A percentile compares a stretch with the other conserved stretches of the same genome.
Evolutionary conservation across 2,329 filamentous ascomycete genomes (phyloP).

Genomic region (Trichoderma aggressivum): DNA sequence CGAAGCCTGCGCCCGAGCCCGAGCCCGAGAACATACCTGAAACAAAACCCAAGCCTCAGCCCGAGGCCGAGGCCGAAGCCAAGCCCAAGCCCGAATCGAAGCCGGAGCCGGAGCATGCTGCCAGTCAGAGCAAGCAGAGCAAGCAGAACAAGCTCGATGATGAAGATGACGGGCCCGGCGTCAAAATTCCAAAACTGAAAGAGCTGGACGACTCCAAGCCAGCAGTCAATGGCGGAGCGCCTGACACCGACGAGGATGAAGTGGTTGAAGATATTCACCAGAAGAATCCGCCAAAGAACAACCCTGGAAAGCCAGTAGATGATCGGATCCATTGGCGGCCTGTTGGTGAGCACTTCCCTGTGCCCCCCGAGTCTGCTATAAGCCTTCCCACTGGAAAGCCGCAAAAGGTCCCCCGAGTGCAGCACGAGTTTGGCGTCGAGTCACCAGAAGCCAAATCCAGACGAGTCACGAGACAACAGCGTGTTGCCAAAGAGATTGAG

Average conservation of each 20-base stretch:
- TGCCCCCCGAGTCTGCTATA: constrained; percentile 68
- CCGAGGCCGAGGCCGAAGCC: neutral
- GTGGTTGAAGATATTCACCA: constrained; percentile 22
- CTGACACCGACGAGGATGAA: neutral
- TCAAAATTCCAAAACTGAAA: constrained; percentile 17
- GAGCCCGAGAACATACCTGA: neutral
- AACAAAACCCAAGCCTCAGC: neutral
- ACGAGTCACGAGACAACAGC: constrained; percentile 60
- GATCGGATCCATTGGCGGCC: constrained; percentile 66
- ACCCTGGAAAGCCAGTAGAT: constrained; percentile 9
- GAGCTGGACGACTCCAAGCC: constrained; percentile 16
- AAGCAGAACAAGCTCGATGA: neutral
- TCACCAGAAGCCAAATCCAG: constrained; percentile 55
- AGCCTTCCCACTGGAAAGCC: constrained; percentile 69
- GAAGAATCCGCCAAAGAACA: constrained; percentile 29
- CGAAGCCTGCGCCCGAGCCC: neutral
- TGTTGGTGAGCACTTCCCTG: constrained; percentile 71
- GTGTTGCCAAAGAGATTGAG: constrained; percentile 70
- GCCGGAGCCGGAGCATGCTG: neutral
- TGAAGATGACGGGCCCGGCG: constrained; percentile 12
- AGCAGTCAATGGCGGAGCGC: neutral
- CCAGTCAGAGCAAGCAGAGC: neutral
- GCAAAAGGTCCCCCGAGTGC: constrained; percentile 70
- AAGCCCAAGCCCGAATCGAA: neutral
- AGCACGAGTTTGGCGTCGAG: constrained; percentile 69